phyloP scores from a whole-genome alignment of 2,329 filamentous ascomycete genomes.

The Arthrobotrys sphaeroides region DNA sequence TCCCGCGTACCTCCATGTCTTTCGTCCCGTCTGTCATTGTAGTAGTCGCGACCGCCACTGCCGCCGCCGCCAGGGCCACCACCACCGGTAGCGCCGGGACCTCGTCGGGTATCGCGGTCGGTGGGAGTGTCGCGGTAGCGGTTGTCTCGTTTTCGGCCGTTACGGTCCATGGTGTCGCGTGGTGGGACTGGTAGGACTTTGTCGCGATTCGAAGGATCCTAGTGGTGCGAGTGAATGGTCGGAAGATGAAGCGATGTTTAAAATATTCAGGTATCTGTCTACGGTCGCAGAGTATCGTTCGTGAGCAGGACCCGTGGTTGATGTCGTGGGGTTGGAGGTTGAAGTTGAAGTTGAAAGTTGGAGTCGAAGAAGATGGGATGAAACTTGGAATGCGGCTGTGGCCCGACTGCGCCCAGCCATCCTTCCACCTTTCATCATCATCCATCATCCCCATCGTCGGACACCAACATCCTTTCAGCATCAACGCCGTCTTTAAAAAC shows the following conservation, averaged over 20 bases:
- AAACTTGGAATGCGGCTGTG: slow-evolving; percentile 35
- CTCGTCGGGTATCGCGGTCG: slow-evolving; percentile 9
- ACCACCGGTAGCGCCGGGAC: background rate
- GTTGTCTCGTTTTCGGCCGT: slow-evolving; percentile 38
- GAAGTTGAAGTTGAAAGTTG: background rate
- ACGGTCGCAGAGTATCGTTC: background rate
- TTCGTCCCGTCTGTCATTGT: slow-evolving; percentile 35
- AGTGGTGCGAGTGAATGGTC: background rate
- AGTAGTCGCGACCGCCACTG: slow-evolving; percentile 28
- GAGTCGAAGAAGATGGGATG: slow-evolving; percentile 14
- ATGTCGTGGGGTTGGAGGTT: background rate
- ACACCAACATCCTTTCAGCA: background rate
- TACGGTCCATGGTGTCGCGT: slow-evolving; percentile 35
- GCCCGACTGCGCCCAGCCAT: slow-evolving; percentile 35
- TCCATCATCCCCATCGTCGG: slow-evolving; percentile 8
- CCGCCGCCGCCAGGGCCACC: background rate
- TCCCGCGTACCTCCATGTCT: slow-evolving; percentile 49
- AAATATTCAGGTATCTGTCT: background rate
- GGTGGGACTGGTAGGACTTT: background rate
- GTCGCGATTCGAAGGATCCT: too few relatives aligned
- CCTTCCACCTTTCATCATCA: too few relatives aligned
- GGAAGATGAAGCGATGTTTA: background rate
- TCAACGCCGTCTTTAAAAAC: background rate
- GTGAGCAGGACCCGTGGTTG: background rate
- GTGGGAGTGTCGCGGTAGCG: slow-evolving; percentile 11